A percentile compares a stretch with the other conserved stretches of the same genome.
Conservation (phyloP, 257 asterid genomes). For the Agastache rugosa region DNA sequence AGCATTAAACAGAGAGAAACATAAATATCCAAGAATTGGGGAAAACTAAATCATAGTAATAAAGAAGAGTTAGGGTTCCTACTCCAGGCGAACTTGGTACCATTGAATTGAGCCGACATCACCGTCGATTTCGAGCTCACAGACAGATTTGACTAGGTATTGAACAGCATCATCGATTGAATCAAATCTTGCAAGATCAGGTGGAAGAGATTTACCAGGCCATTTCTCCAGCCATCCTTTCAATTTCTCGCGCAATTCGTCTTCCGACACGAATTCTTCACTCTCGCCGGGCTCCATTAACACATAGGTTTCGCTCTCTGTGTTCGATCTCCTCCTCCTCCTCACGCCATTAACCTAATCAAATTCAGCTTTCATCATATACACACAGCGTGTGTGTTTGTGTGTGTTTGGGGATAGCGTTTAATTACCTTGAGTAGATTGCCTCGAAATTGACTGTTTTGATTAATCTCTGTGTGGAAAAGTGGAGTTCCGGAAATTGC, state of each 20-base stretch:
- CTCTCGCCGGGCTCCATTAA: conserved; percentile 76
- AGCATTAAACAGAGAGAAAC: background rate
- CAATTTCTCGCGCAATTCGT: conserved; percentile 58
- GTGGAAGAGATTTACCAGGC: conserved; percentile 59
- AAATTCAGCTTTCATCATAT: background rate
- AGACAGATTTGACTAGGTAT: conserved; percentile 68
- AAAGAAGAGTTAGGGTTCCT: background rate
- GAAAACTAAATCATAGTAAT: background rate
- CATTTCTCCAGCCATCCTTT: conserved; percentile 73
- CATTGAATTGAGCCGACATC: conserved; percentile 89
- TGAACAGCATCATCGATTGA: conserved; percentile 70
- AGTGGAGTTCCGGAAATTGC: conserved; percentile 22
- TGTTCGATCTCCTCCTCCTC: conserved; percentile 79
- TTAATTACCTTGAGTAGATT: conserved; percentile 44
- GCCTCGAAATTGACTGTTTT: conserved; percentile 30
- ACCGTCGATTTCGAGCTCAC: conserved; percentile 85
- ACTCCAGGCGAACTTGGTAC: conserved; percentile 78
- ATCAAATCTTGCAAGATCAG: conserved; percentile 76
- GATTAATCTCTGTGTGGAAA: conserved; percentile 20
- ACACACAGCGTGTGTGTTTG: background rate
- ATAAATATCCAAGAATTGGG: background rate
- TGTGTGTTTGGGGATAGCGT: background rate
- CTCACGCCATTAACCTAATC: conserved; percentile 54
- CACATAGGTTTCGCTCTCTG: conserved; percentile 64
- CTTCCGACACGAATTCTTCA: conserved; percentile 80